Conservation (phyloP, 805 yeast species). For the Candida corydali region DNA sequence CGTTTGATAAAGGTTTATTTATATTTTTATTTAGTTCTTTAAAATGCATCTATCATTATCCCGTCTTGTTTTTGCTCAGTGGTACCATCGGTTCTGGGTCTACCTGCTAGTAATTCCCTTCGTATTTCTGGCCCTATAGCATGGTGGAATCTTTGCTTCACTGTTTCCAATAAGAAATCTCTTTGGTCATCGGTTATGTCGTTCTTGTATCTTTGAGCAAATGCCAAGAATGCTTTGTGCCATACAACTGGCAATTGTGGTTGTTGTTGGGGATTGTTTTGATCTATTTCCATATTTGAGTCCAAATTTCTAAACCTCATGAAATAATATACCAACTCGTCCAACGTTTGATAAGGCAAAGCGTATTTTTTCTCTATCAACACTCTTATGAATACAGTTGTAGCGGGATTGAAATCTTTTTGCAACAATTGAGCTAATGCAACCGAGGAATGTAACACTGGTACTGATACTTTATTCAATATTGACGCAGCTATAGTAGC, state of each 20-base stretch:
- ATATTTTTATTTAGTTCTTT: conserved; percentile 2
- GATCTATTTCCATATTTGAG: conserved; percentile 31
- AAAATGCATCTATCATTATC: conserved; percentile 37
- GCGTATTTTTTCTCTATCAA: conserved; percentile 94
- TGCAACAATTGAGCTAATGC: conserved; percentile 78
- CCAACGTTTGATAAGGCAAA: conserved; percentile 92
- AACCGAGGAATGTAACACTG: conserved; percentile 93
- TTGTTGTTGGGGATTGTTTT: conserved; percentile 42
- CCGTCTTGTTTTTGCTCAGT: conserved; percentile 25
- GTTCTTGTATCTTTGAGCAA: conserved; percentile 94
- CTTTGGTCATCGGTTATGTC: conserved; percentile 99
- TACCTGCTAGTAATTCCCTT: conserved; percentile 87
- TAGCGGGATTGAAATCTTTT: conserved; percentile 84
- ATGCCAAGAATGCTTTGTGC: conserved; percentile 94
- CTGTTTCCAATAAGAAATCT: conserved; percentile 86
- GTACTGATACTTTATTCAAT: conserved; percentile 82
- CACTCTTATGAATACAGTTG: conserved; percentile 84
- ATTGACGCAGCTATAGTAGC: conserved; percentile 95
- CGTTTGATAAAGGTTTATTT: conserved; percentile 4
- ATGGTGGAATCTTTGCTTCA: conserved; percentile 84
- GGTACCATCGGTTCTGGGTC: conserved; percentile 45
- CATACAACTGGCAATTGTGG: conserved; percentile 87
- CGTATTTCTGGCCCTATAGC: conserved; percentile 92
- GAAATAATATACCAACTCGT: conserved; percentile 89
- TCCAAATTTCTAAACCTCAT: conserved; percentile 77